Evolutionary conservation across 2,329 filamentous ascomycete genomes (phyloP).

Genomic region (Neoscytalidium dimidiatum): DNA sequence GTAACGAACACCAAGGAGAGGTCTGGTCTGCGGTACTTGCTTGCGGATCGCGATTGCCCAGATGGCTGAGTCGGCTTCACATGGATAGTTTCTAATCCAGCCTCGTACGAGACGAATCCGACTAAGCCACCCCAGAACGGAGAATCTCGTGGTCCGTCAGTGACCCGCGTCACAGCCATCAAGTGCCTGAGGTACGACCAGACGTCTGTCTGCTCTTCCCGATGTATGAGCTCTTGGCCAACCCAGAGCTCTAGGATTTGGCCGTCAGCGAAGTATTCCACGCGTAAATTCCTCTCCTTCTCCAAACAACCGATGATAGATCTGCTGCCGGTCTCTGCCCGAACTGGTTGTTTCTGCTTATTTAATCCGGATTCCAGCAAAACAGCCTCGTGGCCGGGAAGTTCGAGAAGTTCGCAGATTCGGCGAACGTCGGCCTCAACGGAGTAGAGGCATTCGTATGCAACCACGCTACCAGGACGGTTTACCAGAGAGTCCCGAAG

Average conservation of each 20-base stretch:
- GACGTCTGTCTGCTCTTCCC: conserved; percentile 31
- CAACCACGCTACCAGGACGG: not conserved
- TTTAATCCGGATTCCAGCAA: conserved; percentile 49
- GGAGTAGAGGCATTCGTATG: not conserved
- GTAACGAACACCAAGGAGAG: conserved; percentile 76
- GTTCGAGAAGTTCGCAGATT: conserved; percentile 36
- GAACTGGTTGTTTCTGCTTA: conserved; percentile 35
- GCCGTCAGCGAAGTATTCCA: conserved; percentile 36
- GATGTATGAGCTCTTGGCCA: conserved; percentile 31
- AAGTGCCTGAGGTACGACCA: conserved; percentile 44
- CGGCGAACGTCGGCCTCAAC: not conserved
- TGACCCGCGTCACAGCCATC: conserved; percentile 30
- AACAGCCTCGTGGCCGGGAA: conserved; percentile 39
- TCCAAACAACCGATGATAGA: conserved; percentile 74
- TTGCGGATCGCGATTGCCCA: not conserved
- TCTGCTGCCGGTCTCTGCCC: conserved; percentile 60
- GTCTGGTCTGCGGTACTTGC: conserved; percentile 55
- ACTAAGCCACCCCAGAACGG: conserved; percentile 83
- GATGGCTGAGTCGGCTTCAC: conserved; percentile 35
- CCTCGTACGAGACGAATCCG: conserved; percentile 83
- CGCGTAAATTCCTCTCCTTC: conserved; percentile 40
- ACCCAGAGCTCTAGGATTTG: conserved; percentile 32
- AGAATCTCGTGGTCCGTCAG: conserved; percentile 31
- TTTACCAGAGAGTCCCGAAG: not conserved
- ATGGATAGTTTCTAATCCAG: conserved; percentile 66